Evolutionary conservation across 179 eudicot species (phyloP).

Genomic region (Beta corolliflora): DNA sequence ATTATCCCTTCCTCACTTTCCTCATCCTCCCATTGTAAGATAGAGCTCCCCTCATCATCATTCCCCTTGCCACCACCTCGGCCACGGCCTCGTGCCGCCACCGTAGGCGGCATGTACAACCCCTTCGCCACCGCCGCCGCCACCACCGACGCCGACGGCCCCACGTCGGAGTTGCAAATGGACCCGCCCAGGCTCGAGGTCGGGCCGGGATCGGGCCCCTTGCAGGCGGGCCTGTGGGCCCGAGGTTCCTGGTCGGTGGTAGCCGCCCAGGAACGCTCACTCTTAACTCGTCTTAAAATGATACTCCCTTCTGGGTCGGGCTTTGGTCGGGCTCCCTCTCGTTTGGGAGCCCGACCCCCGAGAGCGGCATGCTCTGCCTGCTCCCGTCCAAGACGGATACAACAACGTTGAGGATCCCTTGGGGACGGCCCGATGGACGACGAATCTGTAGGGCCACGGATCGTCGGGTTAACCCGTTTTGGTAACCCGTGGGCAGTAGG

Average conservation of each 20-base stretch:
- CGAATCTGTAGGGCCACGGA: slow-evolving; percentile 52
- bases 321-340: slow-evolving; percentile 1
- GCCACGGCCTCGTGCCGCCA: background rate
- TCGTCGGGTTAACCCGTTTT: slow-evolving; percentile 29
- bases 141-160: slow-evolving; percentile 59
- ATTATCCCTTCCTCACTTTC: slow-evolving; percentile 43
- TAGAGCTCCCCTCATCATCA: slow-evolving; percentile 47
- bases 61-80: background rate
- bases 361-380: slow-evolving; percentile 48
- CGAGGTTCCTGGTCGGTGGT: slow-evolving; percentile 1
- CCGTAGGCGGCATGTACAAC: slow-evolving; percentile 28
- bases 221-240: background rate
- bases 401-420: slow-evolving; percentile 42
- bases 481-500: slow-evolving; percentile 34
- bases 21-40: slow-evolving; percentile 48
- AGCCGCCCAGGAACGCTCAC: slow-evolving; percentile 22
- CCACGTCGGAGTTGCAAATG: slow-evolving; percentile 45
- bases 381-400: slow-evolving; percentile 39
- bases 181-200: slow-evolving; percentile 30
- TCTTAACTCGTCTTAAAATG: slow-evolving; percentile 22
- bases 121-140: slow-evolving; percentile 54
- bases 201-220: slow-evolving; percentile 17
- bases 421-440: slow-evolving; percentile 48
- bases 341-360: slow-evolving; percentile 8
- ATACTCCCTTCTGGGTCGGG: background rate